phyloP scores from a whole-genome alignment of 306 rosid genomes.

The Pterocarpus santalinus region DNA sequence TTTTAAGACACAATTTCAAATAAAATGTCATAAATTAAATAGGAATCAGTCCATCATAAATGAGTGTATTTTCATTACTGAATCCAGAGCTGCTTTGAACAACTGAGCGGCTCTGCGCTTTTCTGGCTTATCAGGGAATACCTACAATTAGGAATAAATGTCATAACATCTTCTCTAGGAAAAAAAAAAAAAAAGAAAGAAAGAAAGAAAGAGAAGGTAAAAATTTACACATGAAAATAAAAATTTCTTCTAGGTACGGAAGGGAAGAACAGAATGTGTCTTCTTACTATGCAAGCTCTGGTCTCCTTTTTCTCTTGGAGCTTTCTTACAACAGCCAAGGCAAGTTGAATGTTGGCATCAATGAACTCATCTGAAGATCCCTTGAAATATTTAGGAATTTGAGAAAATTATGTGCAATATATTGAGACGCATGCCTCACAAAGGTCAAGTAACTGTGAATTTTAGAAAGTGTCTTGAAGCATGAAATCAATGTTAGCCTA shows the following conservation, averaged over 20 bases:
- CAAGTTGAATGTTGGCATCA: slow-evolving; percentile 96
- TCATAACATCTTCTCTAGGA: slow-evolving; percentile 26
- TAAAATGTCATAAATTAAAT: slow-evolving; percentile 24
- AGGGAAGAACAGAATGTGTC: slow-evolving; percentile 37
- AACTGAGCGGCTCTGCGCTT: slow-evolving; percentile 82
- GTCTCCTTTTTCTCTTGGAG: slow-evolving; percentile 77
- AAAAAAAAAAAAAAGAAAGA: neutral
- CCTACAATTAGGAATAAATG: slow-evolving; percentile 59
- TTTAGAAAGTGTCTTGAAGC: slow-evolving; percentile 43
- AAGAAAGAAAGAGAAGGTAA: neutral
- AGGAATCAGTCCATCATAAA: slow-evolving; percentile 38
- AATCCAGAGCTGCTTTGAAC: slow-evolving; percentile 89
- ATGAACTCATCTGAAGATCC: slow-evolving; percentile 99
- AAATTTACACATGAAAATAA: slow-evolving; percentile 10
- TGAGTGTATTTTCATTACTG: slow-evolving; percentile 60
- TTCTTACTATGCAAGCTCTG: slow-evolving; percentile 83
- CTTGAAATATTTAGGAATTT: slow-evolving; percentile 92
- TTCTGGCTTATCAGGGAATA: slow-evolving; percentile 95
- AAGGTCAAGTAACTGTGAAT: slow-evolving; percentile 49
- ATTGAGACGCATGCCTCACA: slow-evolving; percentile 54
- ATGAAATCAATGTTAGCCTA: slow-evolving; percentile 35
- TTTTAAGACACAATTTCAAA: slow-evolving; percentile 2
- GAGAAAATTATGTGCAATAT: slow-evolving; percentile 71
- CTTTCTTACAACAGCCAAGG: slow-evolving; percentile 86
- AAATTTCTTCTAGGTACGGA: slow-evolving; percentile 18